Base-by-base conservation (phyloP, 1,284 basidiomycete species). In the Kwoniella shivajii region DNA sequence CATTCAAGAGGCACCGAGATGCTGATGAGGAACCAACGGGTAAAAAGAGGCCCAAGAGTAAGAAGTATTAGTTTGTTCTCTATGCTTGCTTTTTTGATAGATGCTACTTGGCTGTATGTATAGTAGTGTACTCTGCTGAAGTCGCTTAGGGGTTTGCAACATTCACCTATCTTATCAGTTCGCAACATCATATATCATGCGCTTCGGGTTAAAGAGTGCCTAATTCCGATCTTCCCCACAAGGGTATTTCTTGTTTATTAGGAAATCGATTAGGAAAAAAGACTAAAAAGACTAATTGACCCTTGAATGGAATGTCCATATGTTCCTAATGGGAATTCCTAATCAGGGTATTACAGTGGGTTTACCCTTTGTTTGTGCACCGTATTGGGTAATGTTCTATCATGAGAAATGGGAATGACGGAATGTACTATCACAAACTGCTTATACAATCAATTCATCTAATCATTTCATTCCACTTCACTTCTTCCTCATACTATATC, bases 1-100 rank as follows among this genome's bases (percentile, higher is more conserved):
- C 59, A 6, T 57, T 53, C 49, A 63, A 65, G 41, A 61, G 66
- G 29, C 54, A 58, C 50, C 33, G 53, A 33, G 56, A 55, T 6
- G 54, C 44, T 29, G 57, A 57, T 14, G 53, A 57, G 22, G 57
- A 58, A 31, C 54, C 47, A 7, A 52, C 53, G 11, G 57, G 52
- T 6, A 52, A 58, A 46, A 57, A 58, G 38, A 42, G 50, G 33
- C 49, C 53, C 20, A 57, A 53, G 55, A 61, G 45, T 52, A 50
- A 59, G 54, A 52, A 48, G 48, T 43, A 43, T 42, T 36, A 53
- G 50, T 1, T 26, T 10, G 34, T 22, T 11, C 14, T 16, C 31
- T n/a, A 9, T 33, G n/a, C 9, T 6, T 50, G 6, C 34, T 20
- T 38, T 13, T 29, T 29, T 26, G 48, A 10, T 39, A 20, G 22